phyloP scores from a whole-genome alignment of 495 filamentous ascomycete species.

The Durotheca rogersii region DNA sequence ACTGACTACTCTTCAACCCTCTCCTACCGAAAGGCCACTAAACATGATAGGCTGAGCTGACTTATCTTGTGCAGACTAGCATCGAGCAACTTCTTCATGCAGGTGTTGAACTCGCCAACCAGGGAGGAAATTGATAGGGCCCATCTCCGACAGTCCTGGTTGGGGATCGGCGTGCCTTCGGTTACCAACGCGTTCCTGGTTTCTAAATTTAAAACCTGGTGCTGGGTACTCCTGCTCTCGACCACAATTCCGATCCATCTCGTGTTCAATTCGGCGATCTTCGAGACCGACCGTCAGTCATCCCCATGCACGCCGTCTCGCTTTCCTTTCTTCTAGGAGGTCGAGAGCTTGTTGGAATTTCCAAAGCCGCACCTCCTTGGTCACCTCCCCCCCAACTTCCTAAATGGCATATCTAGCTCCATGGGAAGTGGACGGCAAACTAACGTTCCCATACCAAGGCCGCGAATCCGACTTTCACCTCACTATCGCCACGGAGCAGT shows the following conservation, averaged over 20 bases:
- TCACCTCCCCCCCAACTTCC: constrained; percentile 3
- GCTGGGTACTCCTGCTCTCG: constrained; percentile 28
- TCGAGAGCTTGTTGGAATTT: background rate
- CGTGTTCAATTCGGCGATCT: constrained; percentile 30
- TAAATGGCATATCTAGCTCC: constrained; percentile 26
- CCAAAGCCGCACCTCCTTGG: background rate
- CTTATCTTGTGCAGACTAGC: constrained; percentile 17
- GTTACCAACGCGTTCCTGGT: constrained; percentile 39
- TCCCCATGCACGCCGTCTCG: background rate
- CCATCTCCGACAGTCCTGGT: constrained; percentile 37
- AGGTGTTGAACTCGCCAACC: constrained; percentile 42
- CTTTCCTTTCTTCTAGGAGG: background rate
- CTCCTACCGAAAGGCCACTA: too few species aligned
- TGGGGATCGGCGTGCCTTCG: constrained; percentile 46
- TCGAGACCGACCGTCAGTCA: constrained; percentile 29
- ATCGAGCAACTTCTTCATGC: constrained; percentile 44
- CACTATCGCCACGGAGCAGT: constrained; percentile 38
- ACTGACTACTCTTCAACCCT: too few species aligned
- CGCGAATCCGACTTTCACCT: constrained; percentile 42
- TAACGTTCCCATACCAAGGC: constrained; percentile 10
- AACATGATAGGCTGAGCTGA: constrained; percentile 4
- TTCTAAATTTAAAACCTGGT: constrained; percentile 23
- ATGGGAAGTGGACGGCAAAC: constrained; percentile 30
- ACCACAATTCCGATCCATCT: constrained; percentile 38
- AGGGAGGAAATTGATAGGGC: constrained; percentile 43